A percentile compares a stretch with the other conserved stretches of the same genome.
These are phyloP conservation scores for Piloderma croceum DNA, from an alignment of 768 basidiomycete species.

Conservation along the genomic window DNA sequence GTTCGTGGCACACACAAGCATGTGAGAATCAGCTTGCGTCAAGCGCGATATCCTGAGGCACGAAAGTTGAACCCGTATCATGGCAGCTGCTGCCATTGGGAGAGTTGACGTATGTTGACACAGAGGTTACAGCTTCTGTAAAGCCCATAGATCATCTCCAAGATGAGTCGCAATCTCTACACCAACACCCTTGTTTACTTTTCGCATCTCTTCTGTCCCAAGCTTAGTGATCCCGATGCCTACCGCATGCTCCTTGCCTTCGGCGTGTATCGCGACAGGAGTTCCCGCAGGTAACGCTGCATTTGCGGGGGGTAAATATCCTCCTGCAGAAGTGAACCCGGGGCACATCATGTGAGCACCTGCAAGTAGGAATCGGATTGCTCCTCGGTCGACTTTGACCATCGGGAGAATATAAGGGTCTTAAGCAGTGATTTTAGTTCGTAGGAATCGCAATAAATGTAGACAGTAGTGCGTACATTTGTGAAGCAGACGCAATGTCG, in stretches of 20 bases:
- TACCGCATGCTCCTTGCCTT: conserved; percentile 90
- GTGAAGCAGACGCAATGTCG: conserved; percentile 85
- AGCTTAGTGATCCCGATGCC: conserved; percentile 82
- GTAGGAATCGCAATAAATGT: neutral
- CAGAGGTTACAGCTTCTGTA: conserved; percentile 56
- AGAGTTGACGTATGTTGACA: too few species aligned
- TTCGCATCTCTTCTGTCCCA: conserved; percentile 83
- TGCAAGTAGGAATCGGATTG: conserved; percentile 92
- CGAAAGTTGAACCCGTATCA: too few species aligned
- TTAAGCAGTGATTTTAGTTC: conserved; percentile 26
- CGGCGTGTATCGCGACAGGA: conserved; percentile 89
- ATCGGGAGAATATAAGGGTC: conserved; percentile 88
- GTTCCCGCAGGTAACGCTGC: conserved; percentile 61
- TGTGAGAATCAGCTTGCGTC: too few species aligned
- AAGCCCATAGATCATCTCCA: conserved; percentile 83
- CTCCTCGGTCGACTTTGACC: conserved; percentile 91
- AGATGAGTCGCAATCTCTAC: conserved; percentile 84
- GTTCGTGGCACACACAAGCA: too few species aligned
- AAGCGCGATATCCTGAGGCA: too few species aligned
- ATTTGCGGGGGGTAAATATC: conserved; percentile 73
- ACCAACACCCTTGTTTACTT: conserved; percentile 83
- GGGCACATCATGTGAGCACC: conserved; percentile 98
- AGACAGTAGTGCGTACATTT: conserved; percentile 60
- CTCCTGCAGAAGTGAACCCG: conserved; percentile 89
- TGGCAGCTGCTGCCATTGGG: too few species aligned